Evolutionary conservation across 2,329 filamentous ascomycete genomes (phyloP).

Genomic region (Sporothrix euskadiensis): DNA sequence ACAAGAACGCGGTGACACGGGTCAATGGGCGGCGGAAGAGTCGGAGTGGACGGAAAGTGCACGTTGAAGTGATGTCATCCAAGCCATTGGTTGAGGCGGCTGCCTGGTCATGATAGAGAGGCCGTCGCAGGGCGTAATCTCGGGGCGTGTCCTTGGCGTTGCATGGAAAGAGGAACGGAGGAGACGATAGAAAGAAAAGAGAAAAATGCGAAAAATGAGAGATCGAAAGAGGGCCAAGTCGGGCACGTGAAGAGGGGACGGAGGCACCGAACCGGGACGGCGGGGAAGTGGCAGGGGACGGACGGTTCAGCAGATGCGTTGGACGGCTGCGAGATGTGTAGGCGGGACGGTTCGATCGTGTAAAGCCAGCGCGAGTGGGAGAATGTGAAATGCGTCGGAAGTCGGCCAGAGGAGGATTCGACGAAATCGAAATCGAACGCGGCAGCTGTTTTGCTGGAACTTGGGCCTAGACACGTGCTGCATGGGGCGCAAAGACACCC

Average conservation of each 20-base stretch:
- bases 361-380: neutral
- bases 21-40: slow-evolving; percentile 21
- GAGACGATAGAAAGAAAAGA: neutral
- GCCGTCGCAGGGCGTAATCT: slow-evolving; percentile 3
- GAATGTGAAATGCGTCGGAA: slow-evolving; percentile 6
- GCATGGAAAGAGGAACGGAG: neutral
- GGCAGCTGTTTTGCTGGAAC: neutral
- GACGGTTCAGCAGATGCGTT: neutral
- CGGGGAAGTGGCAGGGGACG: neutral
- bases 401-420: neutral
- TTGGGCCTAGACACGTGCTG: neutral
- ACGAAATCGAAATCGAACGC: slow-evolving; percentile 4
- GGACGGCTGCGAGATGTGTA: neutral
- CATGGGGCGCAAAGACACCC: neutral
- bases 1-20: neutral
- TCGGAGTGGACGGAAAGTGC: slow-evolving; percentile 12
- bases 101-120: slow-evolving; percentile 30
- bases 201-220: too few relatives aligned
- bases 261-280: neutral
- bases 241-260: neutral
- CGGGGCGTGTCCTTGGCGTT: neutral
- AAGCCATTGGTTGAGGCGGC: slow-evolving; percentile 28
- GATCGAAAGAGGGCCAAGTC: neutral
- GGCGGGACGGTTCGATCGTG: neutral
- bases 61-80: slow-evolving; percentile 24